Evolutionary conservation across 2,329 filamentous ascomycete genomes (phyloP), one percentile per base, ranked within the genome.

Genomic region (Phaeosphaeria sp.): DNA sequence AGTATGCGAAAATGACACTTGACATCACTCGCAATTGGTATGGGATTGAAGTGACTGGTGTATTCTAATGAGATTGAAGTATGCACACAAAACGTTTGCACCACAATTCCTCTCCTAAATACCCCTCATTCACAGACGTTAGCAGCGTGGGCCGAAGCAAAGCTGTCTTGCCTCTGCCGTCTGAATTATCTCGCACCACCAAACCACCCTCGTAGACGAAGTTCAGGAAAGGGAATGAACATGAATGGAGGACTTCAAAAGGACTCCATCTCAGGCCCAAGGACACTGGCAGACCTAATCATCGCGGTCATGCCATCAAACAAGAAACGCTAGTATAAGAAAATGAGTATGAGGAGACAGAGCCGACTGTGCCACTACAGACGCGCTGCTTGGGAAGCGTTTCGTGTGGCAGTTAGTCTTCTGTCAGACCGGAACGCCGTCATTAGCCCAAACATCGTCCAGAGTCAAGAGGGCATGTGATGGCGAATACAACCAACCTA

Each of bases 61-160:
- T 60, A 63, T 71, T 70, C 54, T 62, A 67, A 68, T 65, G 66
- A 66, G 65, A 68, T 65, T 63, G 64, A 71, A 62, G 59, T 72
- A 72, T 72, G 65, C 70, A 73, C 65, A 72, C 60, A 68, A 68
- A 66, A 62, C 55, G 50, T 51, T 58, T 59, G 56, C 63, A 60
- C 56, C 51, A 54, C 52, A 50, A 51, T 58, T 59, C 56, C 57
- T 58, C 55, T 54, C 62, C 60, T 71, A 63, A 64, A 66, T 65
- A 56, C 57, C 59, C 50, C 63, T 54, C 66, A 58, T 54, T 55
- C 51, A 54, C 56, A 55, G 42, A 58, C 52, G 54, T 56, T 58
- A 50, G 58, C 61, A 62, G 56, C 55, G 51, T 59, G 67, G 68
- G 69, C 72, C 67, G 58, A 72, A 69, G 72, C 67, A 71, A 67